Evolutionary conservation across 2,329 filamentous ascomycete species (phyloP).

Genomic region (Fusarium globosum): DNA sequence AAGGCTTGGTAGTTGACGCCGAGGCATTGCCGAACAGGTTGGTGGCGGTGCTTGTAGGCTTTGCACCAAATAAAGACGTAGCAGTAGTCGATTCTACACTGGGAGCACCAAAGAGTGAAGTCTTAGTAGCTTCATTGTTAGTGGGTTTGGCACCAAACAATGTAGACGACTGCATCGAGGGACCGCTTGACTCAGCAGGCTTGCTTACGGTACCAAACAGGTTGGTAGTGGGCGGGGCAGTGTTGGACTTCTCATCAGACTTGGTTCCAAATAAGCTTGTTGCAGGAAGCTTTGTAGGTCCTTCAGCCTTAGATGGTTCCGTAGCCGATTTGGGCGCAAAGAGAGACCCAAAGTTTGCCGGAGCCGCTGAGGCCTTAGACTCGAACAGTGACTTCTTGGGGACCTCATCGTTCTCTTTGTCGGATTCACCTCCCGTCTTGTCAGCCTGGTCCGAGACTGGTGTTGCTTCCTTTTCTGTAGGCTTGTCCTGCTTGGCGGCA

Average conservation of each 20-base stretch:
- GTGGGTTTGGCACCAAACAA: constrained; percentile 51
- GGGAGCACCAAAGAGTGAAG: constrained; percentile 49
- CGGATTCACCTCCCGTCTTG: constrained; percentile 54
- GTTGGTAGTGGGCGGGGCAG: constrained; percentile 41
- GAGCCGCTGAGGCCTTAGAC: constrained; percentile 47
- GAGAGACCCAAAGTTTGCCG: constrained; percentile 45
- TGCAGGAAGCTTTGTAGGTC: constrained; percentile 42
- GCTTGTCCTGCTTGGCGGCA: constrained; percentile 48
- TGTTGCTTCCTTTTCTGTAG: constrained; percentile 45
- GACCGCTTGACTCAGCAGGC: constrained; percentile 44
- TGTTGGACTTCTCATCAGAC: constrained; percentile 45
- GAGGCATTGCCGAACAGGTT: constrained; percentile 49
- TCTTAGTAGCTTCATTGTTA: constrained; percentile 34
- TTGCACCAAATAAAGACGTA: constrained; percentile 42
- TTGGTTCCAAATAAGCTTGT: constrained; percentile 54
- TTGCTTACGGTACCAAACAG: constrained; percentile 55
- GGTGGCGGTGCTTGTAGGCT: constrained; percentile 39
- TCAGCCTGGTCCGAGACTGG: constrained; percentile 43
- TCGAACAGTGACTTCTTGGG: constrained; percentile 50
- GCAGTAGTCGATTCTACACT: constrained; percentile 31
- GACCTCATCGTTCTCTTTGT: constrained; percentile 57
- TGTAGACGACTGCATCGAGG: constrained; percentile 46
- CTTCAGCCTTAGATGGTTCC: constrained; percentile 45
- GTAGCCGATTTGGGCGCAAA: constrained; percentile 50
- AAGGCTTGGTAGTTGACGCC: constrained; percentile 36